A percentile compares a stretch with the other conserved stretches of the same genome.
Evolutionary conservation across 768 basidiomycete species (phyloP).

Genomic region (Xerocomellus intermedius): DNA sequence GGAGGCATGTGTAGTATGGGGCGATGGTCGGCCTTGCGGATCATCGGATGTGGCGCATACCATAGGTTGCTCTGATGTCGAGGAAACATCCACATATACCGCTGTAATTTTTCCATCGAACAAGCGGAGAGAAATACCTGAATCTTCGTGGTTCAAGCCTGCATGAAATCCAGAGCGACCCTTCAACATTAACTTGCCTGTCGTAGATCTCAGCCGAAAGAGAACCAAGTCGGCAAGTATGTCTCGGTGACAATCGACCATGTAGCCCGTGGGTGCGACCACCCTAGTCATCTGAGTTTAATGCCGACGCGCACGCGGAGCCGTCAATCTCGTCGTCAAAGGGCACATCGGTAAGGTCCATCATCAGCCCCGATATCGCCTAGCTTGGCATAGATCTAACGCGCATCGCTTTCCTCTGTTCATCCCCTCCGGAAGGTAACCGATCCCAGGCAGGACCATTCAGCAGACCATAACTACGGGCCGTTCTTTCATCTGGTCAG

Average conservation of each 20-base stretch:
- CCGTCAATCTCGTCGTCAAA: neutral
- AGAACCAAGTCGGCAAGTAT: neutral
- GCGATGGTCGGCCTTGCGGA: neutral
- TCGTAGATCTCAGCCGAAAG: no score
- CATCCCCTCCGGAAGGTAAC: neutral
- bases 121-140: neutral
- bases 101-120: neutral
- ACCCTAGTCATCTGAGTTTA: neutral
- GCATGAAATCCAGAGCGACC: no score
- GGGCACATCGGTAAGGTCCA: neutral
- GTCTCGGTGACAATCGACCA: neutral
- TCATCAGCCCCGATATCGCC: neutral
- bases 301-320: no score
- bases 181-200: neutral
- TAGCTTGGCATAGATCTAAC: neutral
- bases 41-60: neutral
- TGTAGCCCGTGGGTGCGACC: neutral
- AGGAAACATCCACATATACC: no score
- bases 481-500: neutral
- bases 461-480: no score
- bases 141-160: neutral
- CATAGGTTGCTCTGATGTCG: neutral
- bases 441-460: neutral
- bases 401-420: neutral
- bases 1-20: no score